Evolutionary conservation across 2,329 filamentous ascomycete genomes (phyloP), one percentile per base, ranked within the genome.

Genomic region (Exophiala sideris): DNA sequence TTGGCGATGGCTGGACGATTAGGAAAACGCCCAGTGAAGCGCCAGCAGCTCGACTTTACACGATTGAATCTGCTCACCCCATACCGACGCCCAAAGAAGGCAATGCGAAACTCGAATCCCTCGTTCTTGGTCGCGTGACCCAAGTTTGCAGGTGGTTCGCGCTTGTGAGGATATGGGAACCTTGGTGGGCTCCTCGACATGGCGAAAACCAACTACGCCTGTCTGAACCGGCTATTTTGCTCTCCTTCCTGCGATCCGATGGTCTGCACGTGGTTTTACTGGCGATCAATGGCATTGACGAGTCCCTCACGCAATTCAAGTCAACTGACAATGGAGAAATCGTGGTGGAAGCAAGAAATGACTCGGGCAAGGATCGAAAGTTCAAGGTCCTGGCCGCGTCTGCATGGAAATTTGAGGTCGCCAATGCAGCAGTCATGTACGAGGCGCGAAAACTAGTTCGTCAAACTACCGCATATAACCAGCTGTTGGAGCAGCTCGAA

Each of bases 111-210:
- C 18, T 61, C 9, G 71, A 79, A 16, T 80, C 77, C 0, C 76
- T 82, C 36, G 59, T 60, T 6, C 55, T 63, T 1, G 63, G 63
- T 35, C 58, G 59, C 3, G 50, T 62, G 68, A 76, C 3, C 87
- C 89, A 3, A 76, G 80, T 0, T 50, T 81, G 47, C 79, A 85
- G 87, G 62, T 95, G 90, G 84, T 92, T 96, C 67, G 84, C 89
- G 6, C 72, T 96, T 10, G 85, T 95, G 4, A 83, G 91, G 14
- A 76, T 89, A 3, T 94, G 86, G 83, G 81, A 80, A 33, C 87
- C 91, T 1, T 97, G 92, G 92, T 74, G 64, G 40, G 89, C 87
- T 6, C 92, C 92, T n/a, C 79, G 90, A 36, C 91, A 96, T 68
- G 91, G 91, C 10, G 84, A 81, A 58, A 70, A 75, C 3, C 73